phyloP scores from a whole-genome alignment of 2,329 filamentous ascomycete species.

The Metarhizium album region DNA sequence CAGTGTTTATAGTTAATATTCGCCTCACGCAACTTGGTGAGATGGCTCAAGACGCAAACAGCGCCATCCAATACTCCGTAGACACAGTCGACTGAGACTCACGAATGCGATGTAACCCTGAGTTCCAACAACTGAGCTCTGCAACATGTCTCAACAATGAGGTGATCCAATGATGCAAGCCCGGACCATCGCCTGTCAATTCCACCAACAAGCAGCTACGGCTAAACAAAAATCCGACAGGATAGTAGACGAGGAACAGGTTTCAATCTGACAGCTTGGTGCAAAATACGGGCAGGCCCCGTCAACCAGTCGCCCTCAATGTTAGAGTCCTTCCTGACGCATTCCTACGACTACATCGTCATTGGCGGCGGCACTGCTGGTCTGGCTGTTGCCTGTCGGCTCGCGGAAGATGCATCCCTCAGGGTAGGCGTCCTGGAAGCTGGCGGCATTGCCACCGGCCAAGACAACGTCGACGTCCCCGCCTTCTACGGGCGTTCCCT shows the following conservation, averaged over 20 bases:
- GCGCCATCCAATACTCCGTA: too few relatives aligned
- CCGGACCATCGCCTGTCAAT: not conserved
- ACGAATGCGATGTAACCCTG: too few relatives aligned
- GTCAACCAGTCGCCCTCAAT: not conserved
- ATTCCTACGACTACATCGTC: conserved; percentile 27
- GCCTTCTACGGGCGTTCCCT: conserved; percentile 25
- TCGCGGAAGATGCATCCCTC: conserved; percentile 27
- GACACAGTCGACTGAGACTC: too few relatives aligned
- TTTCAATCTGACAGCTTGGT: not conserved
- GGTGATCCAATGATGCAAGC: not conserved
- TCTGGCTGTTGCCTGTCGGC: conserved; percentile 35
- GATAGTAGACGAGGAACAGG: too few relatives aligned
- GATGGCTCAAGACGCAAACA: too few relatives aligned
- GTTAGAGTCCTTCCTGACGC: conserved; percentile 14
- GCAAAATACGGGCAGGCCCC: not conserved
- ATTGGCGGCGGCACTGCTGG: conserved; percentile 45
- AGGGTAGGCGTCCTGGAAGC: conserved; percentile 23
- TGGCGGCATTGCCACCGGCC: conserved; percentile 16
- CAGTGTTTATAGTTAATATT: too few relatives aligned
- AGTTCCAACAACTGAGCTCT: too few relatives aligned
- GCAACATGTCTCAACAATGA: not conserved
- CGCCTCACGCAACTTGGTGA: too few relatives aligned
- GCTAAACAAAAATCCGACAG: too few relatives aligned
- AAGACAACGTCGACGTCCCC: conserved; percentile 27
- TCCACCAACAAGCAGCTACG: too few relatives aligned